phyloP scores from a whole-genome alignment of 2,329 filamentous ascomycete species.

The Stagonosporopsis chrysanthemi region DNA sequence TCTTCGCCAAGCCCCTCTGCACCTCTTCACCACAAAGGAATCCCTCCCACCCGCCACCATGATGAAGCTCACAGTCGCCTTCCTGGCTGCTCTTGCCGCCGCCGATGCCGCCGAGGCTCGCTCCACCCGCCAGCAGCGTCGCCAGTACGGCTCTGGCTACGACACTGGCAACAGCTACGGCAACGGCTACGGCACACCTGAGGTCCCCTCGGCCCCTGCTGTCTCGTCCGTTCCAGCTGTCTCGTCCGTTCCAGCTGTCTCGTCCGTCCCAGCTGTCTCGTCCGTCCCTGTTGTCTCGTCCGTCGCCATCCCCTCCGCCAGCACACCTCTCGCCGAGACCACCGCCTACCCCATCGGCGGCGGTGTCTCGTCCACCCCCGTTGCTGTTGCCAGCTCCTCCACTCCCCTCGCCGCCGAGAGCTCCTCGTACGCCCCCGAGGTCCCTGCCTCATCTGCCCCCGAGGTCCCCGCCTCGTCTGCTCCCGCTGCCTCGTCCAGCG shows the following conservation, averaged over 20 bases:
- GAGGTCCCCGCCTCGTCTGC: constrained; percentile 15
- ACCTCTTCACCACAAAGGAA: constrained; percentile 33
- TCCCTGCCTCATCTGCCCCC: constrained; percentile 12
- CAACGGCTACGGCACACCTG: constrained; percentile 18
- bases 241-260: constrained; percentile 4
- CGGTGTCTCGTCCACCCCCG: constrained; percentile 12
- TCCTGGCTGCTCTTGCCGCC: constrained; percentile 42
- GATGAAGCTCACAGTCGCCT: constrained; percentile 46
- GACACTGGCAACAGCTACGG: constrained; percentile 24
- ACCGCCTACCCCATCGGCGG: constrained; percentile 1
- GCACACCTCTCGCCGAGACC: constrained; percentile 13
- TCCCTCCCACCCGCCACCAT: constrained; percentile 25
- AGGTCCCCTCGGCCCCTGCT: constrained; percentile 11
- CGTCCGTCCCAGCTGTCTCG: constrained; percentile 5
- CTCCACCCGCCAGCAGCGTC: constrained; percentile 39
- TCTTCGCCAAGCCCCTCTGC: constrained; percentile 30
- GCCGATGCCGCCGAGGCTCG: constrained; percentile 33
- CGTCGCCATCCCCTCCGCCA: constrained; percentile 2
- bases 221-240: constrained; percentile 11
- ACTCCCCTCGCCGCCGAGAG: constrained; percentile 17
- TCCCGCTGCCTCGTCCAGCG: constrained; percentile 16
- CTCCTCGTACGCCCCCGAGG: constrained; percentile 13
- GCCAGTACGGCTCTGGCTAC: constrained; percentile 33
- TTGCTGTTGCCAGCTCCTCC: constrained; percentile 16
- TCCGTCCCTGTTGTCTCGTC: constrained; percentile 9